phyloP scores from a whole-genome alignment of 768 basidiomycete species.

The Suillus sp. region DNA sequence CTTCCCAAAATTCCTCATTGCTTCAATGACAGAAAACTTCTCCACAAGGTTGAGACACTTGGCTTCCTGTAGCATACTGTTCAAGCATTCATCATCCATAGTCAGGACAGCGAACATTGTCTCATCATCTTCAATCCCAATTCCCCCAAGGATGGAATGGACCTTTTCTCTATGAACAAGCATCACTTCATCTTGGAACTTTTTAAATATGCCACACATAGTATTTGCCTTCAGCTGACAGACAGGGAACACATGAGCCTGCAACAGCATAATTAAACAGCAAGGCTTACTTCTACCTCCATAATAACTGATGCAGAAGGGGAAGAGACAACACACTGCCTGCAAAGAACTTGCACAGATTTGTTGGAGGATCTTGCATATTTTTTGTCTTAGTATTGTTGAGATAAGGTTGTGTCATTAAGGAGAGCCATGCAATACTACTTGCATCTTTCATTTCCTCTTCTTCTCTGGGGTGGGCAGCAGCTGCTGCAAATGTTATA shows the following conservation, averaged over 20 bases:
- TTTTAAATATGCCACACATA: not conserved
- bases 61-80: not conserved
- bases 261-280: not conserved
- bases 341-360: not conserved
- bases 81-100: not conserved
- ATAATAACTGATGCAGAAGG: not conserved
- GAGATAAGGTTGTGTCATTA: not conserved
- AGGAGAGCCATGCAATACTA: not conserved
- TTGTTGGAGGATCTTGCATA: not conserved
- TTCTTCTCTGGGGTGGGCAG: not conserved
- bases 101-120: not conserved
- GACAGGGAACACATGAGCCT: not conserved
- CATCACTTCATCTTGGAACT: not conserved
- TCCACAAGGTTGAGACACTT: not conserved
- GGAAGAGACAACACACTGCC: not conserved
- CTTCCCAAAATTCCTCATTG: not conserved
- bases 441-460: not conserved
- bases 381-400: not conserved
- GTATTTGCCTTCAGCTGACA: not conserved
- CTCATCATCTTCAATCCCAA: not conserved
- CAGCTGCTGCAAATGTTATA: not conserved
- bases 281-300: not conserved
- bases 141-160: not conserved
- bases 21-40: not conserved
- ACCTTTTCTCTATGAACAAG: not conserved